A percentile compares a stretch with the other conserved stretches of the same genome.
These are phyloP conservation scores for Cyanidiococcus yangmingshanensis DNA, from an alignment of 23 red algal genomes.

Conservation along the genomic window DNA sequence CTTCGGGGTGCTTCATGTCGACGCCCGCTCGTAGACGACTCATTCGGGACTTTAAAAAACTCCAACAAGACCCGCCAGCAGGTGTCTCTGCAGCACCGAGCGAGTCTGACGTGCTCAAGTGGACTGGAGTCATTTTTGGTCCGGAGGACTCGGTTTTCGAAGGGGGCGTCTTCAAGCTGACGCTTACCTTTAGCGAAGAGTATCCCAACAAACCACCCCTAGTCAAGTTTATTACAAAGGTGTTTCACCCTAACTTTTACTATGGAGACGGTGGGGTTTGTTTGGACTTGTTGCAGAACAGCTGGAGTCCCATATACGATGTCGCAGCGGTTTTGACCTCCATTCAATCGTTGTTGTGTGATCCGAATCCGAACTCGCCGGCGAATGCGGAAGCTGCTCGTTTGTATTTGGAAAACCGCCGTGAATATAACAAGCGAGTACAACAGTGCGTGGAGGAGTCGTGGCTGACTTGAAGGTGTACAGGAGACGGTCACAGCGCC, in stretches of 20 bases:
- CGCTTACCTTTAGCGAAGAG: conserved; percentile 84
- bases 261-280: conserved; percentile 96
- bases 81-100: conserved; percentile 81
- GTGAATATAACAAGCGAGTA: conserved; percentile 92
- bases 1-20: conserved; percentile 61
- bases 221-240: conserved; percentile 91
- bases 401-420: conserved; percentile 85
- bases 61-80: conserved; percentile 92
- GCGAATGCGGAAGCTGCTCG: conserved; percentile 92
- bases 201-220: conserved; percentile 98
- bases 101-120: conserved; percentile 94
- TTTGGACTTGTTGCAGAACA: conserved; percentile 94
- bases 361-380: conserved; percentile 98
- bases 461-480: conserved; percentile 43
- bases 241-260: conserved; percentile 96
- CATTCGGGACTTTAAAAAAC: conserved; percentile 98
- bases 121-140: conserved; percentile 96
- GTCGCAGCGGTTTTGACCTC: conserved; percentile 96
- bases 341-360: conserved; percentile 96
- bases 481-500: too few species aligned
- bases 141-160: conserved; percentile 97
- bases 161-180: conserved; percentile 96
- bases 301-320: conserved; percentile 98
- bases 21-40: conserved; percentile 89
- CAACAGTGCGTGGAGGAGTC: conserved; percentile 93